A percentile compares a stretch with the other conserved stretches of the same genome.
These are phyloP conservation scores for Whalleya microplaca DNA, from an alignment of 2,329 filamentous ascomycete genomes.

Conservation along the genomic window DNA sequence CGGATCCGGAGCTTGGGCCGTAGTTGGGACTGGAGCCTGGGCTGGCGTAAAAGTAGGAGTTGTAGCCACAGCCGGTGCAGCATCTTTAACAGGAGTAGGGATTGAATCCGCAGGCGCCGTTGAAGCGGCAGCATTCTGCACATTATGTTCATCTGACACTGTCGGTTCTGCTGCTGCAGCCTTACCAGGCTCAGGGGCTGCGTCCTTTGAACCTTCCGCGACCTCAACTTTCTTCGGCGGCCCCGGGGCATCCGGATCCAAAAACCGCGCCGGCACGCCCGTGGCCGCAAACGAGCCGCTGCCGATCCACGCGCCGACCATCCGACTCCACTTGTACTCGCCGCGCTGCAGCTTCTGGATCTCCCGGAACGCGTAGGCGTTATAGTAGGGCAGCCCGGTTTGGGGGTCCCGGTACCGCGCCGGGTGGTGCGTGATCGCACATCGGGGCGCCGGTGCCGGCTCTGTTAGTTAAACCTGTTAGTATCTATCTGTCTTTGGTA, in stretches of 20 bases:
- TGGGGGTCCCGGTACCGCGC: constrained; percentile 84
- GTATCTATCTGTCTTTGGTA: constrained; percentile 7
- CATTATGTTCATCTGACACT: constrained; percentile 7
- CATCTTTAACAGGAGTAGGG: not conserved
- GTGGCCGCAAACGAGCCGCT: constrained; percentile 64
- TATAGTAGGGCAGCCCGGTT: constrained; percentile 81
- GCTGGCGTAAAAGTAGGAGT: not conserved
- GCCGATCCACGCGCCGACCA: constrained; percentile 85
- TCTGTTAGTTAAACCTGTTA: constrained; percentile 45
- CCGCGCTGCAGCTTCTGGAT: constrained; percentile 75
- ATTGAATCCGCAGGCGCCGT: not conserved
- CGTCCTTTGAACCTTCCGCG: constrained; percentile 13
- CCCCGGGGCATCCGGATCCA: constrained; percentile 43
- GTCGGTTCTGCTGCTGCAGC: constrained; percentile 4
- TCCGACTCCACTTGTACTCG: constrained; percentile 79
- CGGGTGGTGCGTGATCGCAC: constrained; percentile 80
- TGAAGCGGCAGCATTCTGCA: constrained; percentile 1
- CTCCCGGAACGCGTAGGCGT: constrained; percentile 78
- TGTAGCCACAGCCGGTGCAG: not conserved
- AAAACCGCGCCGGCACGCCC: constrained; percentile 81
- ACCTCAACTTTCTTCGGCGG: constrained; percentile 28
- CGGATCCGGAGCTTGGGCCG: not conserved
- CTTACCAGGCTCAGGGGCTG: constrained; percentile 8
- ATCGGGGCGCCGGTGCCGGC: constrained; percentile 59
- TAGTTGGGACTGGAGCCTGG: not conserved